Evolutionary conservation across 208 protist species (phyloP).

Genomic region (Leishmania gerbilli): DNA sequence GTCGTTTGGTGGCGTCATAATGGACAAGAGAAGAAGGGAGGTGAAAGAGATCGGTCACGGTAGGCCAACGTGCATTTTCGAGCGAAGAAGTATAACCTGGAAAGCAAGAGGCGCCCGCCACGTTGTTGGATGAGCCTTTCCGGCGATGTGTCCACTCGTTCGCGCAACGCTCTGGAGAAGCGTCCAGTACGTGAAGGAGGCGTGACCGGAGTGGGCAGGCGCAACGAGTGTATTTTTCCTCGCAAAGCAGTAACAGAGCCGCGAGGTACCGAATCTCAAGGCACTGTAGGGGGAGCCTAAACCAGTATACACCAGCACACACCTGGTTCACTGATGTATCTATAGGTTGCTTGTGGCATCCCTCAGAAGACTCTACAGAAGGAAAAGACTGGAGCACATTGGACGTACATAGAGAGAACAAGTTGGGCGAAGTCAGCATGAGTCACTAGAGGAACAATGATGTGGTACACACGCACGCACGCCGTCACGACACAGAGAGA

Average conservation of each 20-base stretch:
- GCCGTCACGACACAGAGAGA: background rate
- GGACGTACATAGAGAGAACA: background rate
- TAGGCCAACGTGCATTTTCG: background rate
- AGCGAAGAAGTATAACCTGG: background rate
- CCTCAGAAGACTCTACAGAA: no score
- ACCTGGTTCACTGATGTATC: no score
- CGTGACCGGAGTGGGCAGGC: background rate
- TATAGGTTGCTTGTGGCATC: no score
- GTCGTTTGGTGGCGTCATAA: background rate
- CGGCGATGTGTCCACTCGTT: background rate
- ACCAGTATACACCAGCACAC: no score
- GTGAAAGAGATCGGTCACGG: background rate
- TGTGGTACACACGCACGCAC: background rate
- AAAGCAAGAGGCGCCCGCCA: background rate
- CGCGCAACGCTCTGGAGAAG: background rate
- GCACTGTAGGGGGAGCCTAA: background rate
- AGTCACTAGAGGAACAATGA: background rate
- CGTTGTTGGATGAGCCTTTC: background rate
- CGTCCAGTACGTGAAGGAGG: background rate
- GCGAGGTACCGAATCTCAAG: background rate
- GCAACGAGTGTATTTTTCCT: background rate
- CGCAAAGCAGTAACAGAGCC: background rate
- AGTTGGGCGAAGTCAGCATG: background rate
- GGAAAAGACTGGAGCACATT: background rate
- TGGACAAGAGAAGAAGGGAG: background rate